A percentile compares a stretch with the other conserved stretches of the same genome.
Evolutionary conservation across 345 rosid genomes (phyloP).

Genomic region (Eucalyptus curtisii): DNA sequence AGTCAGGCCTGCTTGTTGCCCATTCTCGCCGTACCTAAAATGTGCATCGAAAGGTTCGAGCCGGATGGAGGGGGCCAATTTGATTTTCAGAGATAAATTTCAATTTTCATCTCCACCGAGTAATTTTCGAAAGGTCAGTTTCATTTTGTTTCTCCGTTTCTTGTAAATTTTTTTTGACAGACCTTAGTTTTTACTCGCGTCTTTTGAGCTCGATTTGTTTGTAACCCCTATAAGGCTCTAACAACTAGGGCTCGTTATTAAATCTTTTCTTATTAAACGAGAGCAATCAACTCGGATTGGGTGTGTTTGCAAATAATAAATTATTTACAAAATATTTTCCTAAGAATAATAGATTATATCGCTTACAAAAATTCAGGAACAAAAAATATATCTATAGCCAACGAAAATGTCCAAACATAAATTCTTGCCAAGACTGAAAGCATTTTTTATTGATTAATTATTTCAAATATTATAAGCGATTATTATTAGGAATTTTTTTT

Average conservation of each 20-base stretch:
- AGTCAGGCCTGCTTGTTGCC: not conserved
- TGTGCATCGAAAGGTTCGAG: not conserved
- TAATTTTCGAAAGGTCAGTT: not conserved
- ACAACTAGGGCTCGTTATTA: not conserved
- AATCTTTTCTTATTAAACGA: not conserved
- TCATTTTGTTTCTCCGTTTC: not conserved
- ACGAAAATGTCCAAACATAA: too few relatives aligned
- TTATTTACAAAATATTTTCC: not conserved
- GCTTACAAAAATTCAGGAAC: accelerated
- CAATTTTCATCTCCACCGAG: not conserved
- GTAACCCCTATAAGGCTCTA: not conserved
- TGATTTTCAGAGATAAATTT: not conserved
- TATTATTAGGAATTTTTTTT: not conserved
- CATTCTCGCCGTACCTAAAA: not conserved
- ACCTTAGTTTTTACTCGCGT: not conserved
- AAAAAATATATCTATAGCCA: accelerated
- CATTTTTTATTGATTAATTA: not conserved
- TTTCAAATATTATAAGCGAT: accelerated
- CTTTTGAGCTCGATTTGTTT: not conserved
- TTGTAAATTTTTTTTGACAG: not conserved
- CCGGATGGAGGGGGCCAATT: not conserved
- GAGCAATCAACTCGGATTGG: too few relatives aligned
- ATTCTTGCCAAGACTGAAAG: accelerated
- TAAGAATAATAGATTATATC: accelerated
- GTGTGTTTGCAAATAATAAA: too few relatives aligned